Evolutionary conservation across 768 basidiomycete species (phyloP).

Genomic region (Leccinum boreale): DNA sequence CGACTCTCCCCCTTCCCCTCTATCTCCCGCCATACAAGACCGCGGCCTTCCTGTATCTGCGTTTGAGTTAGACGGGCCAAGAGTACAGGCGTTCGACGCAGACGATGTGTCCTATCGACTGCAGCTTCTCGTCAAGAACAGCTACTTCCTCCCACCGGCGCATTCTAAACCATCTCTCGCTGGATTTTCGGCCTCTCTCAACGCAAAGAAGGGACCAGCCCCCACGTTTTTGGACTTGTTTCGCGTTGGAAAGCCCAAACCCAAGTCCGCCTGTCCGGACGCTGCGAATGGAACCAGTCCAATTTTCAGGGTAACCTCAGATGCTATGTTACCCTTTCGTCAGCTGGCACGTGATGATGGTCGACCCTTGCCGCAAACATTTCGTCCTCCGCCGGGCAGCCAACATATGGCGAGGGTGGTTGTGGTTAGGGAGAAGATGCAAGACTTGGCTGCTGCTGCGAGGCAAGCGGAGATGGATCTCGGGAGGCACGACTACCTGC

Average conservation of each 20-base stretch:
- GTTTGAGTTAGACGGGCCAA: slow-evolving; percentile 47
- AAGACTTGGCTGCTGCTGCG: slow-evolving; percentile 64
- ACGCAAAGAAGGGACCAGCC: slow-evolving; percentile 43
- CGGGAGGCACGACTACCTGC: slow-evolving; percentile 48
- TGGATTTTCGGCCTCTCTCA: slow-evolving; percentile 46
- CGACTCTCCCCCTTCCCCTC: slow-evolving; percentile 63
- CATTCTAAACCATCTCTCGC: slow-evolving; percentile 76
- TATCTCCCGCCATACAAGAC: slow-evolving; percentile 46
- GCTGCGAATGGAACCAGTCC: slow-evolving; percentile 39
- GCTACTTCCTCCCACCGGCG: slow-evolving; percentile 84
- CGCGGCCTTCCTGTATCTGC: slow-evolving; percentile 44
- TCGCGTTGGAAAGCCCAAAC: slow-evolving; percentile 62
- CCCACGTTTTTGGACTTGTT: slow-evolving; percentile 68
- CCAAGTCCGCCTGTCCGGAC: slow-evolving; percentile 56
- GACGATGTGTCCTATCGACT: slow-evolving; percentile 87
- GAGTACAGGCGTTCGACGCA: slow-evolving; percentile 50
- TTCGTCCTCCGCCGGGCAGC: slow-evolving; percentile 29
- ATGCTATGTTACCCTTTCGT: slow-evolving; percentile 51
- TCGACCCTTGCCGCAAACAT: slow-evolving; percentile 37
- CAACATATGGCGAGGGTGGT: slow-evolving; percentile 62
- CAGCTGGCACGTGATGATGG: slow-evolving; percentile 36
- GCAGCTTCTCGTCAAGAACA: slow-evolving; percentile 81
- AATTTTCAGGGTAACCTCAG: slow-evolving; percentile 61
- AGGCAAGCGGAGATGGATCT: slow-evolving; percentile 75
- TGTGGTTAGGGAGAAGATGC: slow-evolving; percentile 80